Evolutionary conservation across 2,329 filamentous ascomycete species (phyloP).

Genomic region (Epichloe festucae): DNA sequence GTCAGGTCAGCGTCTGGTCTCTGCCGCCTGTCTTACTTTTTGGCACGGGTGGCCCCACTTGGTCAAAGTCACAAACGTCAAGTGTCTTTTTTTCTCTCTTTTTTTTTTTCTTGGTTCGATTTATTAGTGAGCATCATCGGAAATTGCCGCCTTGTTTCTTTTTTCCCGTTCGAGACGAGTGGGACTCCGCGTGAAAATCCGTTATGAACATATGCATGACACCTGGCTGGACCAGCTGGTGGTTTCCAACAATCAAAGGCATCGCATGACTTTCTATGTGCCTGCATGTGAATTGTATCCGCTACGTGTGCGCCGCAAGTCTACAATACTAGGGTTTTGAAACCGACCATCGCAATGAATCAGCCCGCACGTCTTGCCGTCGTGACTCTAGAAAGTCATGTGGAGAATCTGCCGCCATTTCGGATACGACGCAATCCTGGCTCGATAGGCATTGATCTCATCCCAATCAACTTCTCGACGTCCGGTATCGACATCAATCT

Average conservation of each 20-base stretch:
- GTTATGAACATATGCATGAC: too few relatives aligned
- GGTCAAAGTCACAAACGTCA: too few relatives aligned
- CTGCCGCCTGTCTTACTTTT: too few relatives aligned
- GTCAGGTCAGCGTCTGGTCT: too few relatives aligned
- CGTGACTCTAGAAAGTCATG: constrained; percentile 23
- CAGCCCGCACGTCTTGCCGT: not conserved
- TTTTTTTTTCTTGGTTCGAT: too few relatives aligned
- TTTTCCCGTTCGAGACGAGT: too few relatives aligned
- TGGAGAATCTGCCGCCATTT: constrained; percentile 31
- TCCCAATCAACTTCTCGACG: constrained; percentile 56
- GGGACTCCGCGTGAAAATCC: too few relatives aligned
- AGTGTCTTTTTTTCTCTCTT: too few relatives aligned
- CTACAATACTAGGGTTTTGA: not conserved
- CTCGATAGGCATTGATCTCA: constrained; percentile 41
- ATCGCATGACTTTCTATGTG: not conserved
- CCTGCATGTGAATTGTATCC: not conserved
- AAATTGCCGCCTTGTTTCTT: too few relatives aligned
- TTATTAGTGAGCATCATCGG: too few relatives aligned
- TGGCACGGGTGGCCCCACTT: too few relatives aligned
- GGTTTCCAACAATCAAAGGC: not conserved
- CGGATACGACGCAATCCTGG: constrained; percentile 37
- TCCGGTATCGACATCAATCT: constrained; percentile 58
- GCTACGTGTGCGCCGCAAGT: not conserved
- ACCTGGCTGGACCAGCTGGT: not conserved
- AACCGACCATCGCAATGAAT: not conserved